A percentile compares a stretch with the other conserved stretches of the same genome.
phyloP scores from a whole-genome alignment of 2,329 filamentous ascomycete species.

The Calonectria pteridis region DNA sequence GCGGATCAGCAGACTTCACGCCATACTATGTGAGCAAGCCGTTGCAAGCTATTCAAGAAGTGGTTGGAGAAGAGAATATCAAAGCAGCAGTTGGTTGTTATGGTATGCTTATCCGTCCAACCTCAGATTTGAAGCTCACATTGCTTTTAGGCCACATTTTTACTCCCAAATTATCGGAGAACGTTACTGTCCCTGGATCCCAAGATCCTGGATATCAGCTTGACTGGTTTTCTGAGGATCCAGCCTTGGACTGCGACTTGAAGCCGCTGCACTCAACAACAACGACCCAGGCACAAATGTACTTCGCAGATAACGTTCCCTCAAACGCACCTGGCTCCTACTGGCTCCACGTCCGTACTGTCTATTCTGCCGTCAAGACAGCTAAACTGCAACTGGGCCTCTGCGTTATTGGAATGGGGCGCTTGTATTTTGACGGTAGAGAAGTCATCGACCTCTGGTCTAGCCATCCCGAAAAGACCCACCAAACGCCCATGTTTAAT shows the following conservation, averaged over 20 bases:
- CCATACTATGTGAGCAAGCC: slow-evolving; percentile 47
- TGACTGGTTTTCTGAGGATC: slow-evolving; percentile 8
- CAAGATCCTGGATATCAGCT: neutral
- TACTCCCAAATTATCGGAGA: neutral
- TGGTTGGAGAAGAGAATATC: slow-evolving; percentile 24
- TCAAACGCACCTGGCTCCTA: neutral
- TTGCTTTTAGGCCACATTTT: neutral
- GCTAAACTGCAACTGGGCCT: neutral
- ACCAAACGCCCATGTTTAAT: neutral
- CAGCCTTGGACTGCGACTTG: neutral
- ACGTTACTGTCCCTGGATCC: neutral
- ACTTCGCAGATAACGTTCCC: slow-evolving; percentile 8
- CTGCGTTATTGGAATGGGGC: slow-evolving; percentile 40
- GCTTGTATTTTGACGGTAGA: slow-evolving; percentile 48
- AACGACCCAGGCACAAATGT: slow-evolving; percentile 14
- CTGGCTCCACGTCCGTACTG: neutral
- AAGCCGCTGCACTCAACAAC: neutral
- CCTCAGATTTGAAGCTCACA: neutral
- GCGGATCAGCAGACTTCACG: slow-evolving; percentile 46
- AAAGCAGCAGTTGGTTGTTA: slow-evolving; percentile 14
- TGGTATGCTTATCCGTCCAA: neutral
- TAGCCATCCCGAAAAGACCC: slow-evolving; percentile 39
- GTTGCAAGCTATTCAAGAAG: slow-evolving; percentile 43
- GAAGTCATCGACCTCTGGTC: slow-evolving; percentile 46
- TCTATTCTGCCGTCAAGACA: neutral